Base-by-base conservation (phyloP, 352 stramenopile species). In the Pseudoperonospora humuli region DNA sequence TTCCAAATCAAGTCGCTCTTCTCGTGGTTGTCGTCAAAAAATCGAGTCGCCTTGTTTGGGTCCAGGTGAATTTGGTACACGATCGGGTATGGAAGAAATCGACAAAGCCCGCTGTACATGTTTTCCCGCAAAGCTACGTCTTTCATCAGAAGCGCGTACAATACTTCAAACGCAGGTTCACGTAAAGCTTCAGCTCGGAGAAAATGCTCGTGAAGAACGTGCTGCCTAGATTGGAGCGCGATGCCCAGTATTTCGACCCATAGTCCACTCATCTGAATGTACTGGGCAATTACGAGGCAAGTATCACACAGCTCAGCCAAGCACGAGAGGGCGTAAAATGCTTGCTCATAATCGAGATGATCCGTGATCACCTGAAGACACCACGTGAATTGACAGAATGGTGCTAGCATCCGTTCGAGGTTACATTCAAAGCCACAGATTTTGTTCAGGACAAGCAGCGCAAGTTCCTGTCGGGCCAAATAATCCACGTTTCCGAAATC, bases 1-100 rank as follows among this genome's bases (percentile, higher is more conserved):
- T 91, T 86, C 78, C 78, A 91, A 29, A 91, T 82, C 28, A 91
- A 61, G 18, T 91, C 78, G 17, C 73, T 86, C 41, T 88, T 91
- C 7, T 88, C 74, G 40, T 88, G 75, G 41, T 86, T 84, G 52
- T 87, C 78, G 21, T 91, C 78, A 24, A 91, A 91, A 43, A 88
- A 88, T 33, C 80, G 62, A 5, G 62, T 57, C 9, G 78, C 71
- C 25, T 81, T 76, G 47, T 57, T 84, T 6, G 76, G 77, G 45
- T 91, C 75, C 31, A 88, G 40, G 35, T 91, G 75, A 40, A 91
- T 80, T 61, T 88, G 75, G 39, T 88, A 91, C 18, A 91, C 75
- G 34, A 91, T 66, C 3, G 78, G 75, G 28, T 91, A 88, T 15
- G 78, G 78, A 34, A 91, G 54, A 45, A 91, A 91, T 1, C 75